phyloP scores from a whole-genome alignment of 2,329 filamentous ascomycete genomes.

The Blumeria hordei region DNA sequence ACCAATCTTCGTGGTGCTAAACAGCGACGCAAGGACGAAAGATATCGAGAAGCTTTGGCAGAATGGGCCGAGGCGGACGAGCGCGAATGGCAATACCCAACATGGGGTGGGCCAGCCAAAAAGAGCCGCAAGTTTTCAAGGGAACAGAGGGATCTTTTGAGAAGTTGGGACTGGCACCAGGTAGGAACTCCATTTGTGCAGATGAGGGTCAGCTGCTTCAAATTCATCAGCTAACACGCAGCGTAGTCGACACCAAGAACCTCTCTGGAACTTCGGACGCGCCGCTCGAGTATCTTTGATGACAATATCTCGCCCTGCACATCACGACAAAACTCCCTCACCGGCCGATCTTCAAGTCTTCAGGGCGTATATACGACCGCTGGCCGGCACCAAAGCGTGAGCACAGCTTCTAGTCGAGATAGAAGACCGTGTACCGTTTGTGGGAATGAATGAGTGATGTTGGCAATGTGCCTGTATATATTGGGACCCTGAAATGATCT shows the following conservation, averaged over 20 bases:
- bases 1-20: neutral
- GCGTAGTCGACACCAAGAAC: neutral
- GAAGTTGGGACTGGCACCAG: neutral
- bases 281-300: neutral
- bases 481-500: too few relatives aligned
- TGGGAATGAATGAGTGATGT: conserved; percentile 12
- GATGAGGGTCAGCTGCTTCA: too few relatives aligned
- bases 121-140: neutral
- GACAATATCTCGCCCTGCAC: neutral
- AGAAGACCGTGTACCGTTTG: neutral
- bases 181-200: neutral
- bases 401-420: neutral
- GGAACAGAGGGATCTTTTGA: neutral
- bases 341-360: neutral
- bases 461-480: too few relatives aligned
- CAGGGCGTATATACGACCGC: neutral
- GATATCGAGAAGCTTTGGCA: neutral
- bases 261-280: neutral
- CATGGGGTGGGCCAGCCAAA: neutral
- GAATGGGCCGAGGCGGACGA: neutral
- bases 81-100: neutral
- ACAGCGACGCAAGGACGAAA: neutral
- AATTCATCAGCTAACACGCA: neutral
- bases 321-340: neutral
- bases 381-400: neutral